These are phyloP conservation scores for Pleoardoris graminearum DNA, from an alignment of 2,329 filamentous ascomycete species.

Conservation along the genomic window DNA sequence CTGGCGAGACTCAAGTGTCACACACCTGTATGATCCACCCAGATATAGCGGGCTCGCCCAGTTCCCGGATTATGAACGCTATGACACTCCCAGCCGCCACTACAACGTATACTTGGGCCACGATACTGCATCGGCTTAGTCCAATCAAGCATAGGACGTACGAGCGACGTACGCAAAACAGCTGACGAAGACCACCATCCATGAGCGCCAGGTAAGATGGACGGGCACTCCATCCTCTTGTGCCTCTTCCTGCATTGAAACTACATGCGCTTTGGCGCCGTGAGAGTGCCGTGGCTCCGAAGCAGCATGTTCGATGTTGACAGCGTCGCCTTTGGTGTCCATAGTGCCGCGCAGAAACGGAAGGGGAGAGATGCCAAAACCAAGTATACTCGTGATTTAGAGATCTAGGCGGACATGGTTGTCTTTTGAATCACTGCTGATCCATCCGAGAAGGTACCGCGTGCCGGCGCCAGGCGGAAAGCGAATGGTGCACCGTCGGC, in stretches of 20 bases:
- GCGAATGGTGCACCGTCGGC: slow-evolving; percentile 1
- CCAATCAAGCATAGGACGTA: slow-evolving; percentile 13
- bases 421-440: background rate
- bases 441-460: background rate
- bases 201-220: slow-evolving; percentile 59
- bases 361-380: too few relatives aligned
- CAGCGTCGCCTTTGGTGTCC: slow-evolving; percentile 23
- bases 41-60: slow-evolving; percentile 55
- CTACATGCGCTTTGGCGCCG: slow-evolving; percentile 19
- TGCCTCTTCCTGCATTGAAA: slow-evolving; percentile 35
- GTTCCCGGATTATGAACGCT: slow-evolving; percentile 59
- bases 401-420: background rate
- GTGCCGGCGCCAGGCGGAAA: background rate
- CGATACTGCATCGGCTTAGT: slow-evolving; percentile 40
- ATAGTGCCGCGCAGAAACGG: too few relatives aligned
- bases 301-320: slow-evolving; percentile 19
- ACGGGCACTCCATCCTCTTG: slow-evolving; percentile 46
- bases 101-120: slow-evolving; percentile 60
- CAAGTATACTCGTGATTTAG: background rate
- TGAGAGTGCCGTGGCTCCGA: slow-evolving; percentile 11
- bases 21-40: slow-evolving; percentile 61
- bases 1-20: too few relatives aligned
- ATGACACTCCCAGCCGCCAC: slow-evolving; percentile 60
- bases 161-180: slow-evolving; percentile 49
- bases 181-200: slow-evolving; percentile 55